phyloP scores from a whole-genome alignment of 768 basidiomycete species.

The Cubamyces sp. region DNA sequence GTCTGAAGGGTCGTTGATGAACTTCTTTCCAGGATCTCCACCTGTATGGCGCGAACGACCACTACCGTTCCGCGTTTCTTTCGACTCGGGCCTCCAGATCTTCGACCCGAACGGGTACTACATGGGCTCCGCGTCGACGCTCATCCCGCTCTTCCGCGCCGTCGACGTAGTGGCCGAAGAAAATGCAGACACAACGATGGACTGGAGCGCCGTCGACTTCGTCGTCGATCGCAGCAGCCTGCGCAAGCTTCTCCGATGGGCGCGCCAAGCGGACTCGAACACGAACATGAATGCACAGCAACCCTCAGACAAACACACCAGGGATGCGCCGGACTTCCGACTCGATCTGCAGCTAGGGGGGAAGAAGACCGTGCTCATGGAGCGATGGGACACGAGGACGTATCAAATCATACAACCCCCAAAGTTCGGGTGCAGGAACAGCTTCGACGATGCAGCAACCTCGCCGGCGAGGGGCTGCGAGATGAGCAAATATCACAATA shows the following conservation, averaged over 20 bases:
- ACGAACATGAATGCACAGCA: not conserved
- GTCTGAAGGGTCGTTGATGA: not conserved
- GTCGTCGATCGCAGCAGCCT: constrained; percentile 69
- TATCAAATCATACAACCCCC: constrained; percentile 26
- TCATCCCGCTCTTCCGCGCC: constrained; percentile 62
- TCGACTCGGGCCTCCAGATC: constrained; percentile 52
- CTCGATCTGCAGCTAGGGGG: constrained; percentile 71
- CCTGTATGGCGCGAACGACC: constrained; percentile 52
- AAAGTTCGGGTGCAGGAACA: constrained; percentile 54
- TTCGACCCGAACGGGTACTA: constrained; percentile 61
- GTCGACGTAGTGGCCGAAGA: constrained; percentile 45
- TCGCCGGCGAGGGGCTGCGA: constrained; percentile 18
- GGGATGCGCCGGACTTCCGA: constrained; percentile 45
- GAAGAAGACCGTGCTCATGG: constrained; percentile 59
- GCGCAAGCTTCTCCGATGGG: constrained; percentile 64
- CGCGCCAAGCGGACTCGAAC: constrained; percentile 25
- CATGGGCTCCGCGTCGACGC: constrained; percentile 37
- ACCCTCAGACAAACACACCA: not conserved
- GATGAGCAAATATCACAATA: constrained; percentile 17
- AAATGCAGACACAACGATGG: constrained; percentile 31
- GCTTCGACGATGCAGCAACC: constrained; percentile 49
- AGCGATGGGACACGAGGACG: constrained; percentile 54
- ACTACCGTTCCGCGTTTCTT: constrained; percentile 55
- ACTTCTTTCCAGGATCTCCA: constrained; percentile 53
- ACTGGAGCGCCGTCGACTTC: constrained; percentile 44